These are phyloP conservation scores for Jackrogersella multiformis DNA, from an alignment of 495 filamentous ascomycete genomes.

Conservation along the genomic window DNA sequence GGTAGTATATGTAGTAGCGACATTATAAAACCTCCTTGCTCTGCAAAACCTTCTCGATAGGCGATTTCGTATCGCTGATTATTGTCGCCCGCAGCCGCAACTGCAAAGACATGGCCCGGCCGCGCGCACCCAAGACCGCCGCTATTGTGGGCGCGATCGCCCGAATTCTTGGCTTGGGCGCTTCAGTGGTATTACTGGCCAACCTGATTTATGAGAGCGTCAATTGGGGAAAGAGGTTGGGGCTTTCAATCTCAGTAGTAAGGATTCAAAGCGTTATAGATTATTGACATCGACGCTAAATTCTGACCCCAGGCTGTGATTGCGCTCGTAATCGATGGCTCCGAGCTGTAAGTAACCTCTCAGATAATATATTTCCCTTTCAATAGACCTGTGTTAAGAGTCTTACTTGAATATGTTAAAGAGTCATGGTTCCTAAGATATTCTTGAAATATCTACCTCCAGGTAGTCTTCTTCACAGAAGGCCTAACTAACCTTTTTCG, in stretches of 20 bases:
- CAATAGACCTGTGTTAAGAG: not conserved
- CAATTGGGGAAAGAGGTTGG: constrained; percentile 39
- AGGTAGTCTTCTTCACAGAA: not conserved
- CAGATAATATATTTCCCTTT: not conserved
- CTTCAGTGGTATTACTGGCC: constrained; percentile 40
- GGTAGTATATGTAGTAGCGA: constrained; percentile 31
- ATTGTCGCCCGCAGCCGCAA: not conserved
- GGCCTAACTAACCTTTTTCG: not conserved
- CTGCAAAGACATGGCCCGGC: constrained; percentile 28
- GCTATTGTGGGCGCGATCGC: constrained; percentile 31
- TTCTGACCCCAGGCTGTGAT: constrained; percentile 24
- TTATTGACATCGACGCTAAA: constrained; percentile 13
- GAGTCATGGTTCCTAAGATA: not conserved
- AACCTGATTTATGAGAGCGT: constrained; percentile 42
- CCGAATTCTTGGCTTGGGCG: constrained; percentile 38
- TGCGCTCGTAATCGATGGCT: constrained; percentile 36
- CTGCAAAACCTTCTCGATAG: constrained; percentile 2
- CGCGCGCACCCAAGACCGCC: constrained; percentile 24
- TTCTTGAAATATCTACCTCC: not conserved
- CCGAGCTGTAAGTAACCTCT: constrained; percentile 30
- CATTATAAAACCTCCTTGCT: constrained; percentile 17
- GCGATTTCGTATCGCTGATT: not conserved
- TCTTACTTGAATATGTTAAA: not conserved
- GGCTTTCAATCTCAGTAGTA: constrained; percentile 36
- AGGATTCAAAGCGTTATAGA: constrained; percentile 6